Base-by-base conservation (phyloP, 371 early-diverging fungal genomes). In the Globomyces sp. region DNA sequence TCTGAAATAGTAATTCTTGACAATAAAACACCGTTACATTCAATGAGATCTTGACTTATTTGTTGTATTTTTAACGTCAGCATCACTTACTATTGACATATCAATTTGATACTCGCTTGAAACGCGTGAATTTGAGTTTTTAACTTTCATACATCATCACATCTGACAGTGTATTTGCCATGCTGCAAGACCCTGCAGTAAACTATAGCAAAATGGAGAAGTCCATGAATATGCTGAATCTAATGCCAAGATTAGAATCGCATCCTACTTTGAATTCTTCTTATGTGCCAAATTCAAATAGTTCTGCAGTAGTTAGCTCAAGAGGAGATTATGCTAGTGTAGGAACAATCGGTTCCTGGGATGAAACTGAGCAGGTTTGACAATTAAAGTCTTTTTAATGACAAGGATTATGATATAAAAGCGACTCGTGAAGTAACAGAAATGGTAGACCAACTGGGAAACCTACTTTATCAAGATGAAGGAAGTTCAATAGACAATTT, bases 371-470 rank as follows among this genome's bases (percentile, higher is more conserved):
- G 58, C 58, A 58, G 6, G 58, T 58, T 6, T 11, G 6, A 8
- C 47, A 6, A 47, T 4, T 9, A 6, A 5, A 5, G 1, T 37
- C 4, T 37, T 5, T 55, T 55, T 39, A 55, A 8, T 8, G 13
- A 24, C 57, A 43, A 58, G 58, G 58, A 58, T 45, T 58, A 58
- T 24, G 58, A 58, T 45, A 13, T 45, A 10, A 58, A 58, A 36
- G 45, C 58, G 44, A 58, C 58, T 6, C 44, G 44, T 8, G 58
- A 43, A 41, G 58, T 58, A 13, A 41, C 42, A 11, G 58, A 44
- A 44, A 41, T 58, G 42, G 42, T 58, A 2, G 45, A 58, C 5
- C 42, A 58, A 34, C 44, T 58, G 13, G 44, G 44, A 4, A 58
- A 44, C 11, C 44, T 43, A 44, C 45, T 58, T 13, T 58, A 58